Evolutionary conservation across 352 stramenopile species (phyloP).

Genomic region (Phytophthora pini): DNA sequence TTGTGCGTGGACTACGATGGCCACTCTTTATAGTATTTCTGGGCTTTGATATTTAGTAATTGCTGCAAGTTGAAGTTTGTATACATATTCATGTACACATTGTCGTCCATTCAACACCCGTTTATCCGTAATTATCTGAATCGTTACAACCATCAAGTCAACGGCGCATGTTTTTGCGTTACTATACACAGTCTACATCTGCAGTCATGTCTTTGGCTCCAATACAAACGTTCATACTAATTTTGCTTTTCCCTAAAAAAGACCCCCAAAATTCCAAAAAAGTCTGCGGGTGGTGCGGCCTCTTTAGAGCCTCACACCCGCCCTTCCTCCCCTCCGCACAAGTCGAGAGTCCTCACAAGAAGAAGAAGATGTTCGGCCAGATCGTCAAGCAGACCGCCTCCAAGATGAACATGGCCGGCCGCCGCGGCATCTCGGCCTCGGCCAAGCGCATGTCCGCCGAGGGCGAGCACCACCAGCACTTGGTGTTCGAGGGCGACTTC

Average conservation of each 20-base stretch:
- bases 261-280: slow-evolving; percentile 22
- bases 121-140: slow-evolving; percentile 11
- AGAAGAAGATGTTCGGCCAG: slow-evolving; percentile 59
- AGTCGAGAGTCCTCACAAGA: slow-evolving; percentile 4
- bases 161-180: slow-evolving; percentile 38
- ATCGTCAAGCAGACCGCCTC: slow-evolving; percentile 72
- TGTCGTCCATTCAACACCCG: background rate
- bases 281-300: slow-evolving; percentile 33
- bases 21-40: slow-evolving; percentile 24
- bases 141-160: slow-evolving; percentile 1
- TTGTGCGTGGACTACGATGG: slow-evolving; percentile 4
- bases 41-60: slow-evolving; percentile 29
- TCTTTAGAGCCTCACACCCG: slow-evolving; percentile 17
- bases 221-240: slow-evolving; percentile 22
- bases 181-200: slow-evolving; percentile 34
- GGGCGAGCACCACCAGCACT: slow-evolving; percentile 86
- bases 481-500: slow-evolving; percentile 86
- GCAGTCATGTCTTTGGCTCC: slow-evolving; percentile 11
- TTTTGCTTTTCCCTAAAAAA: background rate
- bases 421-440: slow-evolving; percentile 78
- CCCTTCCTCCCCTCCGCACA: slow-evolving; percentile 22
- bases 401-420: slow-evolving; percentile 65
- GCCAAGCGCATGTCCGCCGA: slow-evolving; percentile 77
- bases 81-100: background rate
- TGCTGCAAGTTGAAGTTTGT: slow-evolving; percentile 22